A percentile compares a stretch with the other conserved stretches of the same genome.
Conservation (phyloP, 2,329 filamentous ascomycete genomes). For the Penicillium glabrum region DNA sequence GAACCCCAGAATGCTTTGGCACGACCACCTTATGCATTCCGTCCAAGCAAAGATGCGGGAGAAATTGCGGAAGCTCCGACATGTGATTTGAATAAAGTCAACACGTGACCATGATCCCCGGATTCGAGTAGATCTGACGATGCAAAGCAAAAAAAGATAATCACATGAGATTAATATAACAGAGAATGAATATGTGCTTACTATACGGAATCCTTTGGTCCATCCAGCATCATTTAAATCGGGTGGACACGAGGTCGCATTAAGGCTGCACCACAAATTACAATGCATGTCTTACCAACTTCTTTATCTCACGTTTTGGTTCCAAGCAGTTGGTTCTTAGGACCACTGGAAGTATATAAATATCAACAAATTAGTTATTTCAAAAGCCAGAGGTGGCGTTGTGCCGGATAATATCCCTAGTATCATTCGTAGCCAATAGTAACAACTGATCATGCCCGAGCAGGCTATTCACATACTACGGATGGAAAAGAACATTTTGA, state of each 20-base stretch:
- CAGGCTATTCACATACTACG: not conserved
- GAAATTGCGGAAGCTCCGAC: conserved; percentile 6
- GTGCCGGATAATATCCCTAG: too few relatives aligned
- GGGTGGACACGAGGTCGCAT: not conserved
- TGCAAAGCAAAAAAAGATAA: not conserved
- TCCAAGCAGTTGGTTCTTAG: too few relatives aligned
- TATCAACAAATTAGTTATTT: too few relatives aligned
- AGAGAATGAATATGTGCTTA: not conserved
- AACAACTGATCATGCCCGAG: not conserved
- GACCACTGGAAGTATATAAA: too few relatives aligned
- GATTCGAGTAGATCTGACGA: conserved; percentile 10
- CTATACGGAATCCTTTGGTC: not conserved
- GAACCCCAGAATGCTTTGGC: conserved; percentile 26
- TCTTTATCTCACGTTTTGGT: too few relatives aligned
- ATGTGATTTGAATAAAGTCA: conserved; percentile 1
- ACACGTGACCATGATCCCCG: not conserved
- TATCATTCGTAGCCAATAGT: too few relatives aligned
- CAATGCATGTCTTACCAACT: too few relatives aligned
- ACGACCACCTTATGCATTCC: conserved; percentile 36
- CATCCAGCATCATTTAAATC: not conserved
- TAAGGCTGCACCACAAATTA: not conserved
- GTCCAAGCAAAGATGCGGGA: not conserved
- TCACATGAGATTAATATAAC: not conserved
- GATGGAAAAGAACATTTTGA: conserved; percentile 3
- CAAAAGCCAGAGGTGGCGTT: too few relatives aligned